Base-by-base conservation (phyloP, 2,329 filamentous ascomycete genomes). In the Fusarium brevicatenulatum region DNA sequence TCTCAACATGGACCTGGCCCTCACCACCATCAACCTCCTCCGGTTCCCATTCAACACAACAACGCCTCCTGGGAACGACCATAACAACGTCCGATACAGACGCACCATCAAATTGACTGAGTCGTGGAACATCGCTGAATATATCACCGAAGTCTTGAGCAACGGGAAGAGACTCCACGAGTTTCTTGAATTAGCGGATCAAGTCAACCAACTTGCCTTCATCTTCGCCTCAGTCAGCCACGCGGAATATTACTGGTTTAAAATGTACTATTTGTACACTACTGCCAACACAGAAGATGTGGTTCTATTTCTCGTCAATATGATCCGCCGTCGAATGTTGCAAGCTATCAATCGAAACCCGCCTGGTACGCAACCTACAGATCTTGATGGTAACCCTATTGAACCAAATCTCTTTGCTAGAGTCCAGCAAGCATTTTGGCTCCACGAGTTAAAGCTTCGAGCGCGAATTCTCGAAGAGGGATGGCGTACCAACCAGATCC, bases 131-230 rank as follows among this genome's bases (percentile, higher is more conserved):
- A 9, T 59, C 0, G 12, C 21, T 1, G 12, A 13, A 2, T 70
- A 59, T 8, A 44, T 44, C 13, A 13, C 10, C 4, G 60, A 66
- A 18, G 42, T 37, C 4, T 5, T 60, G 3, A 12, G 21, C 3
- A 36, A 40, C 19, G 30, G 32, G 44, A 43, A 43, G 15, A 36
- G 30, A 11, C 37, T 73, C 2, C 40, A n/a, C 2, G 54, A 70
- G 25, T 67, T 72, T 7, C 49, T 73, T 5, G 57, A 72, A 13
- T 28, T 73, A 2, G 49, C 66, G 0, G 66, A 70, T 7, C 57
- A 21, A 7, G 37, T 71, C 9, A 62, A 39, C 6, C 56, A 63
- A 16, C 46, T 73, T 5, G 23, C 66, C 2, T 46, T 23, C 0
- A 21, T 49, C 1, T 73, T 53, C 9, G 53, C 44, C 8, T 28